phyloP scores from a whole-genome alignment of 768 basidiomycete species.

The Phylloporus sp. region DNA sequence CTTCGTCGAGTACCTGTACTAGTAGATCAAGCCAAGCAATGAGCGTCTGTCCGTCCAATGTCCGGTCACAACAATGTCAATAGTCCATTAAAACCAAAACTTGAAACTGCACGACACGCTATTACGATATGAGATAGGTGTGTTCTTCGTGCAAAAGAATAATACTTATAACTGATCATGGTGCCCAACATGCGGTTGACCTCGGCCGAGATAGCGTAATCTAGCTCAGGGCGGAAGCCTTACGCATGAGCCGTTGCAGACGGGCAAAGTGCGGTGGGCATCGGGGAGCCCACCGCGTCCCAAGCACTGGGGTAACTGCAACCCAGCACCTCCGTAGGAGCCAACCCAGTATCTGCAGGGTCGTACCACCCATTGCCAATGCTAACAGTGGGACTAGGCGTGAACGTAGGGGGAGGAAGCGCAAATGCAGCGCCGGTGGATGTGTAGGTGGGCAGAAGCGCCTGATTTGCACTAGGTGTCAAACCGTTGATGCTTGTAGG shows the following conservation, averaged over 20 bases:
- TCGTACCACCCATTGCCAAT: constrained; percentile 59
- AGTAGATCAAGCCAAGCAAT: not conserved
- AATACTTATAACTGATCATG: not conserved
- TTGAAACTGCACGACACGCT: not conserved
- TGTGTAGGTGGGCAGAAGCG: constrained; percentile 59
- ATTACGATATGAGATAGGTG: not conserved
- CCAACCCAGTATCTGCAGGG: constrained; percentile 44
- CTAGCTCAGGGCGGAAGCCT: not conserved
- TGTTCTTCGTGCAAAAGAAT: not conserved
- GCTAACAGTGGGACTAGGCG: constrained; percentile 39
- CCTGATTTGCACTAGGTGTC: constrained; percentile 33
- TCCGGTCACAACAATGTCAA: not conserved
- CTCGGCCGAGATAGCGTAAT: not conserved
- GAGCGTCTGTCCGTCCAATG: not conserved
- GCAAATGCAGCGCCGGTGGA: constrained; percentile 55
- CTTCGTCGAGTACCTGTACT: not conserved
- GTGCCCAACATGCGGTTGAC: constrained; percentile 5
- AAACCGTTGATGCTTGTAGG: constrained; percentile 47
- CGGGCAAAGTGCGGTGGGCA: constrained; percentile 46
- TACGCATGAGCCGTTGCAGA: constrained; percentile 6
- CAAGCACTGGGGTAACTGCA: constrained; percentile 66
- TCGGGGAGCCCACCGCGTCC: constrained; percentile 48
- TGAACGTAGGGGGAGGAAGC: constrained; percentile 53
- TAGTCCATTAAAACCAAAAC: not conserved
- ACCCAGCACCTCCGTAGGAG: constrained; percentile 56